These are phyloP conservation scores for Cetraspora pellucida DNA, from an alignment of 192 early-diverging fungal species.

Conservation along the genomic window DNA sequence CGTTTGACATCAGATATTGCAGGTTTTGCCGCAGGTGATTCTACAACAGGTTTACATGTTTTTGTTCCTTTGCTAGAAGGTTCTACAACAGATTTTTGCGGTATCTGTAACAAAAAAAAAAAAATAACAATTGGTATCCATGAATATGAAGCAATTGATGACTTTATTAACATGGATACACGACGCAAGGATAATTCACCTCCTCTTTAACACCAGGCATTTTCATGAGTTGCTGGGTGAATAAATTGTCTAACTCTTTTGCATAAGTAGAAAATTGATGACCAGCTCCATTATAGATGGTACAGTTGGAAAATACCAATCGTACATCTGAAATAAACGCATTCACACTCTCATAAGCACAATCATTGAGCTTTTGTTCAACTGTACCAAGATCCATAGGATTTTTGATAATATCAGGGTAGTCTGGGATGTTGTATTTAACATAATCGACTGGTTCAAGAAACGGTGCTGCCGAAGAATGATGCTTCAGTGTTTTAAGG, in stretches of 20 bases:
- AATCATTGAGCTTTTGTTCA: constrained; percentile 65
- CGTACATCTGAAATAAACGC: constrained; percentile 70
- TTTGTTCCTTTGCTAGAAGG: constrained; percentile 22
- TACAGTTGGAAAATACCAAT: constrained; percentile 80
- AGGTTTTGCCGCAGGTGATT: background rate
- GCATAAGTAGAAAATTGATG: constrained; percentile 70
- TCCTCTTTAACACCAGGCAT: constrained; percentile 63
- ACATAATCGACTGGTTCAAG: constrained; percentile 79
- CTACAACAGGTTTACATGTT: constrained; percentile 2
- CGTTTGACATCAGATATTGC: background rate
- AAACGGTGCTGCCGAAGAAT: constrained; percentile 87
- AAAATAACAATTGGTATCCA: background rate
- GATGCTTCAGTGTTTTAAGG: constrained; percentile 72
- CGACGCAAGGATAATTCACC: constrained; percentile 36
- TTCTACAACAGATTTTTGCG: background rate
- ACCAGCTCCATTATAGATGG: constrained; percentile 77
- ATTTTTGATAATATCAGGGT: constrained; percentile 67
- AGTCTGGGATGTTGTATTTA: constrained; percentile 79
- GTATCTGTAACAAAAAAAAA: background rate
- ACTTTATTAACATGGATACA: background rate
- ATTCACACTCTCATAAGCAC: constrained; percentile 64
- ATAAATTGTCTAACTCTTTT: constrained; percentile 68
- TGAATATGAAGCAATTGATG: background rate
- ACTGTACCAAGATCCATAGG: constrained; percentile 84
- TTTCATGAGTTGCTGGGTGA: constrained; percentile 69